Conservation (phyloP, 2,329 filamentous ascomycete species). For the Thielaviopsis cerberus region DNA sequence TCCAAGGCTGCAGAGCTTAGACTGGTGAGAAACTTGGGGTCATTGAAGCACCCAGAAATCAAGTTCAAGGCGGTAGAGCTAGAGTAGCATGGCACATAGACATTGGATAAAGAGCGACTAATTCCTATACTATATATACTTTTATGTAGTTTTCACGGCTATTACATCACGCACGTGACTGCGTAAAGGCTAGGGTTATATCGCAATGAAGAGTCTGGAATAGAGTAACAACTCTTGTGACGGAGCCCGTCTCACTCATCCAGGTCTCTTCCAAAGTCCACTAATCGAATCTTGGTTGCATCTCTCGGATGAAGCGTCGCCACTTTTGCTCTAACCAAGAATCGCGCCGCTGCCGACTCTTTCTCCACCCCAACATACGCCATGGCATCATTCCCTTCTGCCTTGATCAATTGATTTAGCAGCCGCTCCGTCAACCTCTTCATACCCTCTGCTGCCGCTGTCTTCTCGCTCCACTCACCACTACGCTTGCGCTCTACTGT, state of each 20-base stretch:
- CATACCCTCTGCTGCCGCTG: conserved; percentile 38
- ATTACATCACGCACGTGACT: background rate
- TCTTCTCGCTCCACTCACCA: conserved; percentile 26
- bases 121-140: too few species aligned
- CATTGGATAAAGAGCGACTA: too few species aligned
- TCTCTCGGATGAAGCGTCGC: conserved; percentile 48
- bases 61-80: conserved; percentile 38
- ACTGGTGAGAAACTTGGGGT: conserved; percentile 55
- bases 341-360: conserved; percentile 44
- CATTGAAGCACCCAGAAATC: conserved; percentile 46
- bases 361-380: conserved; percentile 39
- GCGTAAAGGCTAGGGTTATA: too few species aligned
- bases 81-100: background rate
- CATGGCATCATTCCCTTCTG: conserved; percentile 33
- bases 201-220: background rate
- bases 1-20: conserved; percentile 81
- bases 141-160: too few species aligned
- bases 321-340: conserved; percentile 45
- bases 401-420: conserved; percentile 37
- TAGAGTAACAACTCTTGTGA: too few species aligned
- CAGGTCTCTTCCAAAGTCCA: conserved; percentile 47
- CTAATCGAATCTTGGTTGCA: conserved; percentile 36
- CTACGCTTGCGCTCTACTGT: conserved; percentile 14
- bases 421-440: conserved; percentile 40
- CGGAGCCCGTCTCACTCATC: conserved; percentile 27